These are phyloP conservation scores for Yamadazyma buinensis DNA, from an alignment of 1,139 yeast species.

Conservation along the genomic window DNA sequence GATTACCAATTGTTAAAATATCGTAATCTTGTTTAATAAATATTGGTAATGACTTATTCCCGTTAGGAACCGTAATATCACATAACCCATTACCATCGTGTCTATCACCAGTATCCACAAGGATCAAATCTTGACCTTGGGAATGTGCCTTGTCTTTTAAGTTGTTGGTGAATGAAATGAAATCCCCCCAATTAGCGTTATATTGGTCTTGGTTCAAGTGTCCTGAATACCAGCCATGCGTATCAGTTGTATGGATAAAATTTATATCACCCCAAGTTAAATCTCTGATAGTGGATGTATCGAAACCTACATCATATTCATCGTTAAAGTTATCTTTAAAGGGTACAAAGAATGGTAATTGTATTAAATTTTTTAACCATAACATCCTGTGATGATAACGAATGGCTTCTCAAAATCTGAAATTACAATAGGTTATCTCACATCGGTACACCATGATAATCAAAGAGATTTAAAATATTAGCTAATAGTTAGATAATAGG, in stretches of 20 bases:
- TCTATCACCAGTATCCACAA: slow-evolving; percentile 89
- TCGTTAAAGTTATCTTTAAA: background rate
- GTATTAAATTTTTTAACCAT: slow-evolving; percentile 5
- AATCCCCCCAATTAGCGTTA: slow-evolving; percentile 93
- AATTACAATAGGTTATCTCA: too few species aligned
- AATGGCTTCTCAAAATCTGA: too few species aligned
- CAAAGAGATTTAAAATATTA: too few species aligned
- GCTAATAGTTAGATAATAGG: too few species aligned
- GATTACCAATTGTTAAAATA: slow-evolving; percentile 84
- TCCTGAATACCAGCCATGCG: slow-evolving; percentile 95
- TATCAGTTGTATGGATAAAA: slow-evolving; percentile 89
- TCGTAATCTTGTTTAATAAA: slow-evolving; percentile 73
- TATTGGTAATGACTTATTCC: slow-evolving; percentile 56
- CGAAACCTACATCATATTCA: background rate
- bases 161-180: slow-evolving; percentile 60
- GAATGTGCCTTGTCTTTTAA: slow-evolving; percentile 43
- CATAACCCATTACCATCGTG: slow-evolving; percentile 92
- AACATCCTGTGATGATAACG: slow-evolving; percentile 3
- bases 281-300: slow-evolving; percentile 16
- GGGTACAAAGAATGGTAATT: slow-evolving; percentile 1
- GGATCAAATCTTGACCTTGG: slow-evolving; percentile 56
- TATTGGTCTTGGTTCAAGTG: slow-evolving; percentile 73
- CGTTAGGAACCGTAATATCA: slow-evolving; percentile 75
- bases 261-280: slow-evolving; percentile 69
- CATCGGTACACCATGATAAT: too few species aligned